Conservation (phyloP, 1,139 yeast genomes). For the Eremothecium gossypii region DNA sequence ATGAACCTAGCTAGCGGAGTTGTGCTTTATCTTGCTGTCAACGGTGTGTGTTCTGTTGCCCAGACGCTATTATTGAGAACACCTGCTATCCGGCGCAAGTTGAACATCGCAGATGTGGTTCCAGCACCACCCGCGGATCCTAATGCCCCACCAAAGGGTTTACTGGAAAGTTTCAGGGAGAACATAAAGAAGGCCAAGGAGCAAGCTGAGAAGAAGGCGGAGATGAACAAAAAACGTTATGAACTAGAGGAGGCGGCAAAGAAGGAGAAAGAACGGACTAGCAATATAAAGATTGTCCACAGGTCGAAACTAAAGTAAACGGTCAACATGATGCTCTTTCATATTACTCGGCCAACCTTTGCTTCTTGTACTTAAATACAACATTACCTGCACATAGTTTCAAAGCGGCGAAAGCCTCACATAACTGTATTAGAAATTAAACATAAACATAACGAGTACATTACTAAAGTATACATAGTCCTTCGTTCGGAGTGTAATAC, state of each 20-base stretch:
- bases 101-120: constrained; percentile 61
- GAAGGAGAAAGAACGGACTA: constrained; percentile 19
- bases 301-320: constrained; percentile 21
- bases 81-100: constrained; percentile 44
- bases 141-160: constrained; percentile 33
- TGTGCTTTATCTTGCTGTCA: constrained; percentile 73
- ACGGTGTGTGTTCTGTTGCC: constrained; percentile 61
- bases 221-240: constrained; percentile 29
- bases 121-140: constrained; percentile 36
- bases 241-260: constrained; percentile 26
- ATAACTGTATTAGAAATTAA: constrained; percentile 1
- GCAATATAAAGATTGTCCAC: constrained; percentile 31
- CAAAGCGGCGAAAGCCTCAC: neutral
- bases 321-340: no score
- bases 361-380: no score
- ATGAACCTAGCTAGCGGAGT: constrained; percentile 81
- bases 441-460: neutral
- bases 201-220: constrained; percentile 37
- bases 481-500: neutral
- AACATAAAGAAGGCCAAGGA: constrained; percentile 54
- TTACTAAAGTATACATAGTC: constrained; percentile 2
- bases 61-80: constrained; percentile 64
- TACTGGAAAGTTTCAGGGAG: constrained; percentile 47
- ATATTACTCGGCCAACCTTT: no score
- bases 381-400: no score